Base-by-base conservation (phyloP, 2,329 filamentous ascomycete species). In the Colletotrichum euphorbiae region DNA sequence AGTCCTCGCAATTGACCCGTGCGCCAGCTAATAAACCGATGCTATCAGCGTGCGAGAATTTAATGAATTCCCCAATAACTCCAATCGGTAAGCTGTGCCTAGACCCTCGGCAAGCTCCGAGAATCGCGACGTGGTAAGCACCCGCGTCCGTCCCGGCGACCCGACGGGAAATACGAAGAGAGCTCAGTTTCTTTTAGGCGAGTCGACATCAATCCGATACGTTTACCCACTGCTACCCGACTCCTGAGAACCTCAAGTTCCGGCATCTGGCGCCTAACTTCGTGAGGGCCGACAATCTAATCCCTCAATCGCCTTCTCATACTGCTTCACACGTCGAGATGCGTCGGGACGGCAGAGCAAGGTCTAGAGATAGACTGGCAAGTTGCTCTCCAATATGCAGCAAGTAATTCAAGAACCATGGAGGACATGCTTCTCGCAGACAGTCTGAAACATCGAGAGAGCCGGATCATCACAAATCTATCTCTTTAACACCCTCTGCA, bases 111-210 rank as follows among this genome's bases (percentile, higher is more conserved):
- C 28, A 7, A 28, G 58, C 69, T 79, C 31, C 59, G 79, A 8
- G 76, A 76, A 2, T 80, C 77, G 33, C 73, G 77, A 3, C 70
- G 78, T 33, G 77, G 78, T 50, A 75, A 77, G 76, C 78, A 73
- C 50, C 19, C 63, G 31, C 64, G 70, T 9, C 51, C 31, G 48
- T 73, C 8, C 63, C 72, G 59, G 12, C 48, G 48, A 28, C 48
- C 9, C 4, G 24, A 24, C n/a, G n/a, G n/a, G n/a, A n/a, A n/a
- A n/a, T n/a, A n/a, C n/a, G n/a, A n/a, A n/a, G 48, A 33, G 1
- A 51, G 24, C 28, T 33, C 48, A 0, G 48, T 36, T 6, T 51
- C n/a, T 33, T 21, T 1, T 36, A 2, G 48, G 48, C n/a, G 48
- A 51, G 48, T 51, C 24, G 9, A 51, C 48, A 31, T 36, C 28